Conservation (phyloP, 192 early-diverging fungal species). For the Irineochytrium annulatum region DNA sequence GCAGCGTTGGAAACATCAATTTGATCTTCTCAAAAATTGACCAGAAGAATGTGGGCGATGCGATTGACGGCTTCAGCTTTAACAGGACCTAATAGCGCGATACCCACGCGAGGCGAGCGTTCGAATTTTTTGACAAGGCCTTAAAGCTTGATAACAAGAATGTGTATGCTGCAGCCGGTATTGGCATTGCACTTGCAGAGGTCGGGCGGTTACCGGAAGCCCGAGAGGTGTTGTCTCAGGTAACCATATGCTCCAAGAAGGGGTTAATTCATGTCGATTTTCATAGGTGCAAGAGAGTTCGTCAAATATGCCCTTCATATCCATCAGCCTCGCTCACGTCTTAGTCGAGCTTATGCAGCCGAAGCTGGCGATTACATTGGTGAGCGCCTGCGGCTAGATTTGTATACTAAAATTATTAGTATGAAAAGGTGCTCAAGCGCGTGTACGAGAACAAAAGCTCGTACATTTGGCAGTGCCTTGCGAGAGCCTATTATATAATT, state of each 20-base stretch:
- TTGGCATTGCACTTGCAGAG: slow-evolving; percentile 81
- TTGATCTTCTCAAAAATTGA: slow-evolving; percentile 56
- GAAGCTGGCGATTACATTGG: slow-evolving; percentile 69
- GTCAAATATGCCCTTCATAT: slow-evolving; percentile 43
- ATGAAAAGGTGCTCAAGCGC: slow-evolving; percentile 41
- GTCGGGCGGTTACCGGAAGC: slow-evolving; percentile 57
- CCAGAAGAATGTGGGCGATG: slow-evolving; percentile 15
- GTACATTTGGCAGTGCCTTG: slow-evolving; percentile 28
- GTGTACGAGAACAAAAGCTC: slow-evolving; percentile 13
- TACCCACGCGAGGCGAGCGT: slow-evolving; percentile 23
- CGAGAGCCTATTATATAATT: slow-evolving; percentile 44
- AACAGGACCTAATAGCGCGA: slow-evolving; percentile 13
- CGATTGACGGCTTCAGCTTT: not conserved
- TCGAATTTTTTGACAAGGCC: slow-evolving; percentile 74
- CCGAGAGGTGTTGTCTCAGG: slow-evolving; percentile 60
- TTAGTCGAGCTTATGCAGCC: slow-evolving; percentile 69
- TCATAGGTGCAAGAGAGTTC: slow-evolving; percentile 52
- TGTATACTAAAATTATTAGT: slow-evolving; percentile 24
- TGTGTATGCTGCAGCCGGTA: slow-evolving; percentile 77
- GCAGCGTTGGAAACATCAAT: slow-evolving; percentile 77
- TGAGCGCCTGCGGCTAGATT: slow-evolving; percentile 26
- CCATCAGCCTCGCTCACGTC: slow-evolving; percentile 74
- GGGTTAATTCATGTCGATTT: not conserved
- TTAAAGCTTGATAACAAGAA: slow-evolving; percentile 58
- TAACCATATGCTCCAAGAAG: slow-evolving; percentile 1